phyloP scores from a whole-genome alignment of 139 green algal genomes.

The Chlorella vulgaris region DNA sequence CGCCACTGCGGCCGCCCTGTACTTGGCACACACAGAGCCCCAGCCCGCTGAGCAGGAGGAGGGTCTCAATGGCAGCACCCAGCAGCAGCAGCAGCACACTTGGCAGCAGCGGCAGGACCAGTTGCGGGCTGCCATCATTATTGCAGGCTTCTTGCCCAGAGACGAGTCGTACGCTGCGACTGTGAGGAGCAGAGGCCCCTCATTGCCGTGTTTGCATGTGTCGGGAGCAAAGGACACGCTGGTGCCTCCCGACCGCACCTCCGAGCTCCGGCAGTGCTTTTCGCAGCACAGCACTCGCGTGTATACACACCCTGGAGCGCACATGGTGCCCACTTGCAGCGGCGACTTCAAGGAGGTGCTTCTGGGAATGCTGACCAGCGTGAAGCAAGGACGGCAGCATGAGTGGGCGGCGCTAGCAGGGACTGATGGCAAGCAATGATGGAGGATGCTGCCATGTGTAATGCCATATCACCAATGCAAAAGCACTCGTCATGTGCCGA shows the following conservation, averaged over 20 bases:
- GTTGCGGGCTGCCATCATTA: slow-evolving; percentile 25
- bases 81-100: not conserved
- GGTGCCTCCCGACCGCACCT: slow-evolving; percentile 51
- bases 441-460: no score
- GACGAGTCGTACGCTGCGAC: slow-evolving; percentile 47
- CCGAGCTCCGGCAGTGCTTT: slow-evolving; percentile 46
- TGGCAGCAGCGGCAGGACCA: slow-evolving; percentile 13
- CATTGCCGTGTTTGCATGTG: slow-evolving; percentile 48
- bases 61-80: not conserved
- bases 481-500: no score
- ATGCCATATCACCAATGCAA: no score
- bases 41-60: not conserved
- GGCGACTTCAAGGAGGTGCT: slow-evolving; percentile 55
- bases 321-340: slow-evolving; percentile 65
- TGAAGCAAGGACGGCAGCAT: not conserved
- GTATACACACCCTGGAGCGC: slow-evolving; percentile 47
- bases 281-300: not conserved
- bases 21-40: slow-evolving; percentile 33
- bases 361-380: slow-evolving; percentile 41
- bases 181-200: not conserved
- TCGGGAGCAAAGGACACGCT: slow-evolving; percentile 47
- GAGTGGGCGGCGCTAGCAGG: no score
- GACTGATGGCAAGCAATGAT: no score
- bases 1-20: slow-evolving; percentile 59
- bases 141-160: slow-evolving; percentile 58